These are phyloP conservation scores for Neopestalotiopsis clavispora DNA, from an alignment of 2,329 filamentous ascomycete species.

Conservation along the genomic window DNA sequence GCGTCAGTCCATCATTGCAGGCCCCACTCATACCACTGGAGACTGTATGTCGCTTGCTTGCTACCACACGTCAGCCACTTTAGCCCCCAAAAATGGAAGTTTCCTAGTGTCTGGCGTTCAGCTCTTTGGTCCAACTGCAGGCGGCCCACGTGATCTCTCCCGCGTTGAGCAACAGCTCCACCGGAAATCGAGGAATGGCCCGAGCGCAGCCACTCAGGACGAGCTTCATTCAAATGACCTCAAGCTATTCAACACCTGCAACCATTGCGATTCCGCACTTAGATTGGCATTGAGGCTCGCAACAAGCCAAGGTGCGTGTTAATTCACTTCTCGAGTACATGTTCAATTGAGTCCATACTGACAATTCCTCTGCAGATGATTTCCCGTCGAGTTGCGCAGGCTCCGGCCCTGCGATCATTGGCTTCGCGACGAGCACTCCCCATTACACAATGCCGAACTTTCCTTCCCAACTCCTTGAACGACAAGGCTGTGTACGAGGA, in stretches of 20 bases:
- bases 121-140: slow-evolving; percentile 29
- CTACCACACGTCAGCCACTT: not conserved
- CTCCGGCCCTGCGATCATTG: slow-evolving; percentile 50
- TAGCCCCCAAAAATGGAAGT: no score
- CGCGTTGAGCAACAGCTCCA: not conserved
- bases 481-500: slow-evolving; percentile 53
- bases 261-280: slow-evolving; percentile 30
- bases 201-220: slow-evolving; percentile 16
- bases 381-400: slow-evolving; percentile 62
- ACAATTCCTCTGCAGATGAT: slow-evolving; percentile 56
- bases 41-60: not conserved
- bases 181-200: slow-evolving; percentile 14
- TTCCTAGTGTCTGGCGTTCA: slow-evolving; percentile 21
- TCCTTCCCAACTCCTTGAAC: slow-evolving; percentile 55
- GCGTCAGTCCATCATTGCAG: no score
- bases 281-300: slow-evolving; percentile 37
- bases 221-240: slow-evolving; percentile 19
- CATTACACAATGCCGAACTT: slow-evolving; percentile 61
- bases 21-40: not conserved
- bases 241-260: slow-evolving; percentile 31
- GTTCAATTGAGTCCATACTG: not conserved
- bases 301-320: slow-evolving; percentile 40
- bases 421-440: slow-evolving; percentile 52
- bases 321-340: slow-evolving; percentile 17
- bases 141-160: not conserved